Percentiles rank a stretch among this genome's conserved stretches.
Conservation (phyloP, 108 stramenopile species). For the Skeletonema menzelii region DNA sequence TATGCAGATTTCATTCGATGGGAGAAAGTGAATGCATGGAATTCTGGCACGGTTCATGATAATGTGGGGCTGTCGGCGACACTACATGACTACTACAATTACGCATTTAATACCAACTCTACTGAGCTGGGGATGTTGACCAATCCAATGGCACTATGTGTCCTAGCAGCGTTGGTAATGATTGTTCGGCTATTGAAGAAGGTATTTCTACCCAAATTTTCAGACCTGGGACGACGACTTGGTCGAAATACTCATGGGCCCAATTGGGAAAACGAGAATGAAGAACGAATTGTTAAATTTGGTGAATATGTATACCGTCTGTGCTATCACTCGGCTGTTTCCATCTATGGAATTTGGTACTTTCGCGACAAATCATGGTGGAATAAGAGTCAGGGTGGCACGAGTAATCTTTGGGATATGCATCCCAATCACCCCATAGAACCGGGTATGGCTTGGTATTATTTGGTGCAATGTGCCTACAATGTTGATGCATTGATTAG, state of each 20-base stretch:
- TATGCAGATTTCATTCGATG: slow-evolving; percentile 14
- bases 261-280: slow-evolving; percentile 64
- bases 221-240: slow-evolving; percentile 50
- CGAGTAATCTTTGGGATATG: slow-evolving; percentile 48
- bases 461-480: slow-evolving; percentile 81
- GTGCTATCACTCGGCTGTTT: slow-evolving; percentile 67
- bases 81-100: slow-evolving; percentile 26
- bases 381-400: slow-evolving; percentile 48
- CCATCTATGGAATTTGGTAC: slow-evolving; percentile 56
- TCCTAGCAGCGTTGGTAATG: slow-evolving; percentile 47
- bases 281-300: slow-evolving; percentile 73
- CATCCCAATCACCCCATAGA: slow-evolving; percentile 73
- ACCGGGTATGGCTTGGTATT: slow-evolving; percentile 88
- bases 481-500: slow-evolving; percentile 82
- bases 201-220: slow-evolving; percentile 58
- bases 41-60: not conserved
- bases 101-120: slow-evolving; percentile 35
- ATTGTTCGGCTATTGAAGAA: slow-evolving; percentile 60
- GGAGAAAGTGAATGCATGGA: not conserved
- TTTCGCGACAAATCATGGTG: slow-evolving; percentile 77
- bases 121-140: slow-evolving; percentile 43
- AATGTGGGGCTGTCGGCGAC: slow-evolving; percentile 1
- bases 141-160: slow-evolving; percentile 19
- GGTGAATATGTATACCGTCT: slow-evolving; percentile 89
- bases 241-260: slow-evolving; percentile 67